Conservation (phyloP, 108 stramenopile species). For the Fistulifera solaris region DNA sequence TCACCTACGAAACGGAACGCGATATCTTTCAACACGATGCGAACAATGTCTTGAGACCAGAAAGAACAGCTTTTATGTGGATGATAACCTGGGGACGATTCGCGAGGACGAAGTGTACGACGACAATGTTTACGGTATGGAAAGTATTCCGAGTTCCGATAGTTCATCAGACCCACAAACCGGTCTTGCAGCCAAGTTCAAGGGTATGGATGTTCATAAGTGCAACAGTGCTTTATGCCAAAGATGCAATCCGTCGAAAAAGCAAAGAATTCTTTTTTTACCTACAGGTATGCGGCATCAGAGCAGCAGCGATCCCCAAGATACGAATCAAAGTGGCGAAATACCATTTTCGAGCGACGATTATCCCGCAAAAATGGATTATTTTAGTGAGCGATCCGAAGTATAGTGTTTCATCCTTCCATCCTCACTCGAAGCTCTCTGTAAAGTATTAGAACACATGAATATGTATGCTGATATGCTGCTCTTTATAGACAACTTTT, state of each 20-base stretch:
- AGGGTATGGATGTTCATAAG: slow-evolving; percentile 31
- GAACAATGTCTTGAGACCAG: slow-evolving; percentile 22
- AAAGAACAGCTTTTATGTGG: slow-evolving; percentile 5
- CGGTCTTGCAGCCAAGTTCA: slow-evolving; percentile 18
- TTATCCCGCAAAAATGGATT: too few relatives aligned
- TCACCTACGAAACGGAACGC: slow-evolving; percentile 27
- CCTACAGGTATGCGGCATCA: too few relatives aligned
- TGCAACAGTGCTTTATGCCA: slow-evolving; percentile 31
- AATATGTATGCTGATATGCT: too few relatives aligned
- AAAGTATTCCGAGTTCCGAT: slow-evolving; percentile 1
- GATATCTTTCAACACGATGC: slow-evolving; percentile 44
- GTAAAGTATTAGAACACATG: too few relatives aligned
- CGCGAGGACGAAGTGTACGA: slow-evolving; percentile 16
- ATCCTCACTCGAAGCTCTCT: too few relatives aligned
- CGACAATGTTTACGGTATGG: neutral
- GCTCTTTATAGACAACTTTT: too few relatives aligned
- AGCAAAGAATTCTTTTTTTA: neutral
- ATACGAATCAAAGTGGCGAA: too few relatives aligned
- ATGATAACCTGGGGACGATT: slow-evolving; percentile 17
- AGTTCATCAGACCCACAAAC: neutral
- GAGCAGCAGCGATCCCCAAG: too few relatives aligned
- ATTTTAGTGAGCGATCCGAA: too few relatives aligned
- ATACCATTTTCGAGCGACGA: too few relatives aligned
- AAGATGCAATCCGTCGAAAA: slow-evolving; percentile 11
- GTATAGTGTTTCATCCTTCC: too few relatives aligned